A percentile compares a stretch with the other conserved stretches of the same genome.
These are phyloP conservation scores for Debaryomycetaceae sp. DNA, from an alignment of 1,139 yeast species.

Conservation along the genomic window DNA sequence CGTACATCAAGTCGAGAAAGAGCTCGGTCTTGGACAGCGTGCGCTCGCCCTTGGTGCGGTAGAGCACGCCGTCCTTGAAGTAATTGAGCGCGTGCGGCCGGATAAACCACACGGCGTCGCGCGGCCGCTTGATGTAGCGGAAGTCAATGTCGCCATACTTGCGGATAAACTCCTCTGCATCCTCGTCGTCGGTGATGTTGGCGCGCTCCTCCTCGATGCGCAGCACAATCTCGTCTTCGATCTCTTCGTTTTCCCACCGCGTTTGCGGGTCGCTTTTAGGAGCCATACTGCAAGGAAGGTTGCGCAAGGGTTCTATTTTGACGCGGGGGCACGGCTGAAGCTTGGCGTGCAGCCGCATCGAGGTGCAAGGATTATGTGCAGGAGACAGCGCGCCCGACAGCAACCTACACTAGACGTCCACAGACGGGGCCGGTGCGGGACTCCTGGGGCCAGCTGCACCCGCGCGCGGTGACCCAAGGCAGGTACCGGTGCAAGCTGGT, in stretches of 20 bases:
- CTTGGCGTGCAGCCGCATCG: no score
- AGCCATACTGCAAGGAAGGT: no score
- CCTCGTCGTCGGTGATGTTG: conserved; percentile 31
- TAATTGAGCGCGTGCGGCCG: conserved; percentile 60
- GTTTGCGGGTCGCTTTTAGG: no score
- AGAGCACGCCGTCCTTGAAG: conserved; percentile 54
- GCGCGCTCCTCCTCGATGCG: conserved; percentile 8
- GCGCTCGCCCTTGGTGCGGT: conserved; percentile 54
- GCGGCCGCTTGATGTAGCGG: conserved; percentile 45
- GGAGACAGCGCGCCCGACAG: no score
- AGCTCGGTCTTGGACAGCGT: conserved; percentile 50
- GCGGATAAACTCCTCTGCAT: conserved; percentile 43
- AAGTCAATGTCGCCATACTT: conserved; percentile 50
- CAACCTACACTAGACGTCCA: no score
- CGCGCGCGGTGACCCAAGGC: no score
- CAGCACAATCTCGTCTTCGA: conserved; percentile 5
- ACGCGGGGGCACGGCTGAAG: no score
- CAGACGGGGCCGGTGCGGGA: no score
- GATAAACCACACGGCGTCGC: conserved; percentile 40
- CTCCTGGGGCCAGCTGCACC: no score
- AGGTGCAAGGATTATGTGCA: no score
- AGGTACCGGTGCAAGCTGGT: no score
- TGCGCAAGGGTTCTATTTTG: no score
- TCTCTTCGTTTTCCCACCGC: conserved; percentile 1
- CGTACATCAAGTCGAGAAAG: conserved; percentile 60